Percentiles rank a stretch among this genome's conserved stretches.
Conservation (phyloP, 805 yeast genomes). For the Maudiozyma serrabonitensis region DNA sequence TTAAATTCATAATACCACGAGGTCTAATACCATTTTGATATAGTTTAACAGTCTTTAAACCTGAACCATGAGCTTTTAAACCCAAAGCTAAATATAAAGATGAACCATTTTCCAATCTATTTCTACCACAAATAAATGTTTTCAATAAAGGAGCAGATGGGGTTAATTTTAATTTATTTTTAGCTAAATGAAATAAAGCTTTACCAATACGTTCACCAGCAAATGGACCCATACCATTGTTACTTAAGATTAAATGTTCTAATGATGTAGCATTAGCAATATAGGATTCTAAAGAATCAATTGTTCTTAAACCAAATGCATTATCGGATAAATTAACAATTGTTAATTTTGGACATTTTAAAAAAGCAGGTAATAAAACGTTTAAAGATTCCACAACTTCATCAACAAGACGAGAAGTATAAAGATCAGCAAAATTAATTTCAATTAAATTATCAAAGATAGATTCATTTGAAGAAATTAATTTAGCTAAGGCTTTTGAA, state of each 20-base stretch:
- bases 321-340: conserved; percentile 84
- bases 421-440: conserved; percentile 81
- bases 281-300: conserved; percentile 76
- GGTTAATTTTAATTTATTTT: conserved; percentile 43
- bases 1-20: conserved; percentile 69
- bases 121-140: conserved; percentile 93
- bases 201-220: conserved; percentile 93
- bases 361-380: conserved; percentile 60
- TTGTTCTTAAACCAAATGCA: conserved; percentile 93
- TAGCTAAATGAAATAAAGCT: conserved; percentile 64
- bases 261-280: conserved; percentile 66
- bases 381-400: conserved; percentile 85
- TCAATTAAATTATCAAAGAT: conserved; percentile 44
- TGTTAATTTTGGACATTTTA: conserved; percentile 56
- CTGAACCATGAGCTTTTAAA: conserved; percentile 63
- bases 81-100: conserved; percentile 77
- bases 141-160: conserved; percentile 40
- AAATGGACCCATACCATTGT: conserved; percentile 97
- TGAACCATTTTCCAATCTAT: conserved; percentile 93
- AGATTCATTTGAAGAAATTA: conserved; percentile 31
- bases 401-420: conserved; percentile 88
- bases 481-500: conserved; percentile 57
- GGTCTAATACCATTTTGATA: conserved; percentile 98
- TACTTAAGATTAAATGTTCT: conserved; percentile 79
- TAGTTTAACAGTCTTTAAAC: conserved; percentile 59